Percentiles rank a stretch among this genome's conserved stretches.
Evolutionary conservation across 306 rosid genomes (phyloP).

Genomic region (Styphnolobium japonicum): DNA sequence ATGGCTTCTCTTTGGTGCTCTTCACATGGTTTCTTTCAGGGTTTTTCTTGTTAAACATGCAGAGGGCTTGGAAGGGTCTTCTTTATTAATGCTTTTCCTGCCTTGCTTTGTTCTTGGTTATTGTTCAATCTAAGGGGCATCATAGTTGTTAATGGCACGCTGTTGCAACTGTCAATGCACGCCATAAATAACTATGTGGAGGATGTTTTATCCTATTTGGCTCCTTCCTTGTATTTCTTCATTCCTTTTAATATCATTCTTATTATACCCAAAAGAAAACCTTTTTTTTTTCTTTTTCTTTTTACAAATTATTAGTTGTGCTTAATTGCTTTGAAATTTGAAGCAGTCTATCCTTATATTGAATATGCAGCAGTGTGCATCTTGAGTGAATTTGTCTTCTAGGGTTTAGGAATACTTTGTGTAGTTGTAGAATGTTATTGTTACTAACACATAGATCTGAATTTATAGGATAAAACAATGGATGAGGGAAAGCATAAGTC

Average conservation of each 20-base stretch:
- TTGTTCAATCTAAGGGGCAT: too few relatives aligned
- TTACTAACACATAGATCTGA: conserved; percentile 26
- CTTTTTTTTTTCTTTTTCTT: too few relatives aligned
- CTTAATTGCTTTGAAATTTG: not conserved
- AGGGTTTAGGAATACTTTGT: not conserved
- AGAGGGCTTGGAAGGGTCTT: too few relatives aligned
- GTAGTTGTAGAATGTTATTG: conserved; percentile 23
- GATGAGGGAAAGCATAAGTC: conserved; percentile 65
- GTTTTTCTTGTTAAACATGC: too few relatives aligned
- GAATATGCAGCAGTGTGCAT: not conserved
- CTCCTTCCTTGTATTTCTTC: not conserved
- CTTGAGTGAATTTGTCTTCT: not conserved
- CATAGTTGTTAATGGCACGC: too few relatives aligned
- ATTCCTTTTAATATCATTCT: not conserved
- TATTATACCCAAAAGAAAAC: too few relatives aligned
- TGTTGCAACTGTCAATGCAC: too few relatives aligned
- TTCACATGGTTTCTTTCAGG: too few relatives aligned
- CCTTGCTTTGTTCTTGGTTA: too few relatives aligned
- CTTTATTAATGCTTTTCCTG: too few relatives aligned
- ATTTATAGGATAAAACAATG: conserved; percentile 43
- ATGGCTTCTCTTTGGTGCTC: too few relatives aligned
- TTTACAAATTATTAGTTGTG: not conserved
- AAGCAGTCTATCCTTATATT: not conserved
- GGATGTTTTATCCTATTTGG: not conserved
- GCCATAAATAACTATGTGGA: too few relatives aligned